Evolutionary conservation across 1,284 basidiomycete species (phyloP).

Genomic region (Volvariella volvacea): DNA sequence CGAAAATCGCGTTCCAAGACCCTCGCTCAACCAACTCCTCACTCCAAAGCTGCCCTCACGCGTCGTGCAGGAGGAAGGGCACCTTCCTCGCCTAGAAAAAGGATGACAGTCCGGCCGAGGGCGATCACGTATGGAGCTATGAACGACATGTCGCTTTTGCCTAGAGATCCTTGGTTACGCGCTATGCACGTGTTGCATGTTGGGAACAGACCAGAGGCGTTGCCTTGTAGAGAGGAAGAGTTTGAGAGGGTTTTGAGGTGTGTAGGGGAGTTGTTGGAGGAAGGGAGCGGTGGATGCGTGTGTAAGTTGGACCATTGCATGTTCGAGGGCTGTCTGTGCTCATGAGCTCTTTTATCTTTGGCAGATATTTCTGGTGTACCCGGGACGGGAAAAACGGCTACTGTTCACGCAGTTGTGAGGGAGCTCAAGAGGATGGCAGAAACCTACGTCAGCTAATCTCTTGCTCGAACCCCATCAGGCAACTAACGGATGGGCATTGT

Average conservation of each 20-base stretch:
- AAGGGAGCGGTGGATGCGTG: conserved; percentile 91
- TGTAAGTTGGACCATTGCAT: conserved; percentile 51
- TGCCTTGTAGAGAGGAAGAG: conserved; percentile 90
- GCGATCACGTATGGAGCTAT: conserved; percentile 21
- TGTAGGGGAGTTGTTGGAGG: conserved; percentile 84
- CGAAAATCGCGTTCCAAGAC: conserved; percentile 18
- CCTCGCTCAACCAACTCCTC: conserved; percentile 55
- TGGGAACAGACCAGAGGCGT: conserved; percentile 82
- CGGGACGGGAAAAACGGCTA: conserved; percentile 98
- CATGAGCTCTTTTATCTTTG: conserved; percentile 2
- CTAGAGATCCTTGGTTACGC: conserved; percentile 73
- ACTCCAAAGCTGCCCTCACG: conserved; percentile 54
- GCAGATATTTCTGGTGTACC: conserved; percentile 95
- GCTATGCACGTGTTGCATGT: conserved; percentile 91
- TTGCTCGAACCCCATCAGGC: background rate
- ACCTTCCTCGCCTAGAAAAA: conserved; percentile 7
- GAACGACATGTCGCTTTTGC: conserved; percentile 40
- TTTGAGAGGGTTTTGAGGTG: conserved; percentile 73
- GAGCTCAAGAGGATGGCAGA: conserved; percentile 86
- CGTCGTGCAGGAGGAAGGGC: conserved; percentile 16
- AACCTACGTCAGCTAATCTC: conserved; percentile 48
- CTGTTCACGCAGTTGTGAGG: conserved; percentile 87
- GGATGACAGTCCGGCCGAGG: conserved; percentile 16
- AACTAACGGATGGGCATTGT: background rate
- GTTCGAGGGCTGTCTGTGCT: conserved; percentile 1